phyloP scores from a whole-genome alignment of 305 asterid genomes.

The Petunia hybrid region DNA sequence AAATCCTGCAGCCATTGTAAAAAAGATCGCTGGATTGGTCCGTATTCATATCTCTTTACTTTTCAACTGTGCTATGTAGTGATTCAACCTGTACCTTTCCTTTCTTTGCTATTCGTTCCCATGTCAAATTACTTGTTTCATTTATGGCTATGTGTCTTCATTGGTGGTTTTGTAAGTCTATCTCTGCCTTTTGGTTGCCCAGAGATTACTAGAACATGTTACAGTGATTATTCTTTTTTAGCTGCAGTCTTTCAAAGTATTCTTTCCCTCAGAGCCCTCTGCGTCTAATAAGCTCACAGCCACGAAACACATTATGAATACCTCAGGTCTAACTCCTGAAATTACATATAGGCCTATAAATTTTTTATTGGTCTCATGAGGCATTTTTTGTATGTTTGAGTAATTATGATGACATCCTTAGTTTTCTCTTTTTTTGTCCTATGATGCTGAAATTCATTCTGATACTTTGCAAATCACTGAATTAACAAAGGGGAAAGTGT shows the following conservation, averaged over 20 bases:
- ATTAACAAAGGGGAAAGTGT: not conserved
- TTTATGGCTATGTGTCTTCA: slow-evolving; percentile 17
- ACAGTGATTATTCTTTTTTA: not conserved
- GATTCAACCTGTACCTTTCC: not conserved
- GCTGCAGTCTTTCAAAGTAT: slow-evolving; percentile 16
- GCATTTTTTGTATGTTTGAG: not conserved
- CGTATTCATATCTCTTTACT: slow-evolving; percentile 44
- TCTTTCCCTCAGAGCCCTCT: not conserved
- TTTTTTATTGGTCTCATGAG: not conserved
- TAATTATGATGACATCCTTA: not conserved
- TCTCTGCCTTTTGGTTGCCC: not conserved
- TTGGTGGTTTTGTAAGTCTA: not conserved
- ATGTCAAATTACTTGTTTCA: slow-evolving; percentile 5
- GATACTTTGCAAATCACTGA: not conserved
- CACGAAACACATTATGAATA: not conserved
- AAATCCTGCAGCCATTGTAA: slow-evolving; percentile 82
- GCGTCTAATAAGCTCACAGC: not conserved
- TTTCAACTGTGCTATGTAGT: not conserved
- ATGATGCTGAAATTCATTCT: not conserved
- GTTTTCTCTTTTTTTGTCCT: not conserved
- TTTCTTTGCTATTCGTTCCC: slow-evolving; percentile 2
- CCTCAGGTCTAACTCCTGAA: slow-evolving; percentile 2
- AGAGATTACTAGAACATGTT: not conserved
- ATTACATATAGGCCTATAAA: not conserved
- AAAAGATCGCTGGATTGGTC: slow-evolving; percentile 97